Evolutionary conservation across 129 eudicot species (phyloP), one percentile per base, ranked within the genome.

Genomic region (Apium graveolens): DNA sequence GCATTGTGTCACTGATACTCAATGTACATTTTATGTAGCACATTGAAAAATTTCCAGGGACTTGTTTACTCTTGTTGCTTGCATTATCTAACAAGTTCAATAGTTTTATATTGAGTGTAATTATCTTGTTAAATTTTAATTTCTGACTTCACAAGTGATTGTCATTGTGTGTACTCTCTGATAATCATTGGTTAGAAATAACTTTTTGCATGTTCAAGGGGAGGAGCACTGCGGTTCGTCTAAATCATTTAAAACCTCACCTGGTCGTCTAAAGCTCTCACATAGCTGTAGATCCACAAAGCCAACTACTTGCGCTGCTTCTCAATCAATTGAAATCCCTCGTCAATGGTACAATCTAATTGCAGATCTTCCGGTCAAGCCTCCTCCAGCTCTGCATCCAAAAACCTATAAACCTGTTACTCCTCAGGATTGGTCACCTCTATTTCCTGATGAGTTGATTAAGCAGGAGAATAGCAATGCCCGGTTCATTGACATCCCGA

Each of bases 361-460:
- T 7, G 89, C 96, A 32, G 98, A 95, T 74, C 98, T 95, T 75
- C 92, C 96, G 0, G 85, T 90, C 29, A 95, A 91, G 81, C 98
- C 98, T 34, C 97, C 98, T 14, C 98, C 97, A 3, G 82, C 81
- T 43, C 78, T 95, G 82, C 86, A 95, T 78, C 98, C 98, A 6
- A 86, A 83, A 79, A 95, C 98, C 3, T 85, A 82, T 29, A 86
- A 88, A 76, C 94, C 97, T 37, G 84, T 90, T 43, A 87, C 87
- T 69, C 96, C 96, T 41, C 90, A 91, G 83, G 98, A 91, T 78
- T 81, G 90, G 63, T 82, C 97, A 46, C 98, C 94, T 66, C 83
- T 95, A 26, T 86, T 95, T 57, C 96, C 98, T 0, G 83, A 95
- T 53, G 98, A 90, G 81, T 76, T 95, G 76, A 95, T 95, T 69